These are phyloP conservation scores for Neltuma alba DNA, from an alignment of 306 rosid genomes.

Conservation along the genomic window DNA sequence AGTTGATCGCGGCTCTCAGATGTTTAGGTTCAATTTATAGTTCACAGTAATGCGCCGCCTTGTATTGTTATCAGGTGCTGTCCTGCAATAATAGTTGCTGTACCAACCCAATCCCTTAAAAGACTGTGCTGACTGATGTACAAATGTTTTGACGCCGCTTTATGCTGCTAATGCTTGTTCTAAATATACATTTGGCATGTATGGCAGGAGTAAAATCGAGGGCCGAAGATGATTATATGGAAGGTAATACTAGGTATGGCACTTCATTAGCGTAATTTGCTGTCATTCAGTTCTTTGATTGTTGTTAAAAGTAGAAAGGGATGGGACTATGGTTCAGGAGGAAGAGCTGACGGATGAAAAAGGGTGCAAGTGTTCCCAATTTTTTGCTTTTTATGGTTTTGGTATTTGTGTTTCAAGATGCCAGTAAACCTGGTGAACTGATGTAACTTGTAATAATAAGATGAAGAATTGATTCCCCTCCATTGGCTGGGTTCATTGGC, in stretches of 20 bases:
- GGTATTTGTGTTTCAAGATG: neutral
- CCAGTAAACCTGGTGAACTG: neutral
- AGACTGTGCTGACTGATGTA: neutral
- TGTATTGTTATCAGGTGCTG: neutral
- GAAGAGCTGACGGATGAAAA: neutral
- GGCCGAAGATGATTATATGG: neutral
- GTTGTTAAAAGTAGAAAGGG: neutral
- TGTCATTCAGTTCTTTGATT: neutral
- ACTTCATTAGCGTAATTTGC: neutral
- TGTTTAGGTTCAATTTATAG: neutral
- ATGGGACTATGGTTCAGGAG: neutral
- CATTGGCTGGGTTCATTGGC: neutral
- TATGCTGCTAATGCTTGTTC: neutral
- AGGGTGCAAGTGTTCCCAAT: neutral
- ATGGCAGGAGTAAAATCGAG: neutral
- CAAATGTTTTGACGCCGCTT: neutral
- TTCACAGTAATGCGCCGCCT: neutral
- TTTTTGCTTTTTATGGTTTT: neutral
- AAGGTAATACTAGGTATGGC: neutral
- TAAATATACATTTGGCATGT: neutral
- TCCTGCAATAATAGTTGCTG: conserved; percentile 2
- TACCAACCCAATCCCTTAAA: neutral
- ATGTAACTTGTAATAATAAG: neutral
- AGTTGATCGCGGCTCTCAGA: neutral
- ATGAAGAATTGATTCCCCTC: neutral